These are phyloP conservation scores for Piromyces finnis DNA, from an alignment of 192 early-diverging fungal species.

Conservation along the genomic window DNA sequence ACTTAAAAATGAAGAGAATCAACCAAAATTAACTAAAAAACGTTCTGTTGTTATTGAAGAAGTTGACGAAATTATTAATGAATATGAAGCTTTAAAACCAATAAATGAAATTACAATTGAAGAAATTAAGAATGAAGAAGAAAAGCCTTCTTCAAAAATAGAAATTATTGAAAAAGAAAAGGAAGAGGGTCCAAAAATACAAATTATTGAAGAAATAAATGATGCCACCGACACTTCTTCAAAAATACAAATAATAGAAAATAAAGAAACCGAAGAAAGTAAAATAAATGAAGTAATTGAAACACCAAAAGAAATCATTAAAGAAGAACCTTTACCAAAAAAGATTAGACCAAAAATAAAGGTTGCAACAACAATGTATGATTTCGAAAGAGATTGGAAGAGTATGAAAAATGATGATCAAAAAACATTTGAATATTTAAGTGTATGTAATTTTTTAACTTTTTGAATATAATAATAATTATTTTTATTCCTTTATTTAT, in stretches of 20 bases:
- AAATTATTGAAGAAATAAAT: not conserved
- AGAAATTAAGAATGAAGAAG: not conserved
- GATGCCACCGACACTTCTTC: no score
- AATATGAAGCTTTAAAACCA: not conserved
- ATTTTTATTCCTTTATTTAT: no score
- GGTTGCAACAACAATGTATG: slow-evolving; percentile 33
- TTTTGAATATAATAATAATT: no score
- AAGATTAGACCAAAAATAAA: slow-evolving; percentile 1
- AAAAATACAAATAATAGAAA: not conserved
- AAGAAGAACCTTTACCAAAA: not conserved
- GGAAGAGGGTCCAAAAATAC: not conserved
- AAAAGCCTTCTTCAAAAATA: not conserved
- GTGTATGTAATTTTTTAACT: not conserved
- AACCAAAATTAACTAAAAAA: not conserved
- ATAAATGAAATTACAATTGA: not conserved
- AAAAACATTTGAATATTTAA: not conserved
- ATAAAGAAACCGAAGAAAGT: not conserved
- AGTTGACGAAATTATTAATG: not conserved
- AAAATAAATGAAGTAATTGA: not conserved
- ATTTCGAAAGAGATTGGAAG: slow-evolving; percentile 60
- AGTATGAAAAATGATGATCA: slow-evolving; percentile 19
- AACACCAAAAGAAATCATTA: not conserved
- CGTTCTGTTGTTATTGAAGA: not conserved
- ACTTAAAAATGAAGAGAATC: not conserved
- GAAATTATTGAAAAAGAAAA: no score